Evolutionary conservation across 2,329 filamentous ascomycete genomes (phyloP).

Genomic region (Claviceps quebecensis): DNA sequence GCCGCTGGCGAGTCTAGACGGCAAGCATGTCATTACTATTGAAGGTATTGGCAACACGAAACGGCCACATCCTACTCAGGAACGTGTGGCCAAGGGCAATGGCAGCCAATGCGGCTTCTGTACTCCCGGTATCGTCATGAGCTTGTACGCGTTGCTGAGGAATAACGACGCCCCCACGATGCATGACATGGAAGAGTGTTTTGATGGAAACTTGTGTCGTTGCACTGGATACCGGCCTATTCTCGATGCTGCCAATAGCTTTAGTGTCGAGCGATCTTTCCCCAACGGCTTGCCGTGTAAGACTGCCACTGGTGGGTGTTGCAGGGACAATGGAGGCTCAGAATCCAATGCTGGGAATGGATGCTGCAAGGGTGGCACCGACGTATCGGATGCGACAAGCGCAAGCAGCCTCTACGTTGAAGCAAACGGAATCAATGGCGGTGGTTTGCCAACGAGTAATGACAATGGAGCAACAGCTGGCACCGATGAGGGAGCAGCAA

Average conservation of each 20-base stretch:
- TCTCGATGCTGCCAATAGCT: slow-evolving; percentile 83
- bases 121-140: slow-evolving; percentile 97
- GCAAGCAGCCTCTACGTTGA: background rate
- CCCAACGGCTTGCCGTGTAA: slow-evolving; percentile 12
- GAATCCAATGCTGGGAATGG: background rate
- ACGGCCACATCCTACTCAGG: slow-evolving; percentile 76
- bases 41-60: slow-evolving; percentile 88
- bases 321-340: slow-evolving; percentile 1
- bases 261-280: slow-evolving; percentile 41
- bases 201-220: slow-evolving; percentile 89
- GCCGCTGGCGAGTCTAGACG: slow-evolving; percentile 82
- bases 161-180: slow-evolving; percentile 69
- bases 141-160: slow-evolving; percentile 78
- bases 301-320: background rate
- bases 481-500: background rate
- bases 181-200: slow-evolving; percentile 84
- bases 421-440: background rate
- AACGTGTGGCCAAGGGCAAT: slow-evolving; percentile 80
- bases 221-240: slow-evolving; percentile 95
- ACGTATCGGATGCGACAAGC: slow-evolving; percentile 8
- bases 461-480: background rate
- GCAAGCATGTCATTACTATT: slow-evolving; percentile 95
- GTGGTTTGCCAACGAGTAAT: too few relatives aligned
- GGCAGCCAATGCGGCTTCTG: slow-evolving; percentile 93
- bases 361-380: slow-evolving; percentile 33